phyloP scores from a whole-genome alignment of 352 stramenopile species.

The Pythium brachiatum region DNA sequence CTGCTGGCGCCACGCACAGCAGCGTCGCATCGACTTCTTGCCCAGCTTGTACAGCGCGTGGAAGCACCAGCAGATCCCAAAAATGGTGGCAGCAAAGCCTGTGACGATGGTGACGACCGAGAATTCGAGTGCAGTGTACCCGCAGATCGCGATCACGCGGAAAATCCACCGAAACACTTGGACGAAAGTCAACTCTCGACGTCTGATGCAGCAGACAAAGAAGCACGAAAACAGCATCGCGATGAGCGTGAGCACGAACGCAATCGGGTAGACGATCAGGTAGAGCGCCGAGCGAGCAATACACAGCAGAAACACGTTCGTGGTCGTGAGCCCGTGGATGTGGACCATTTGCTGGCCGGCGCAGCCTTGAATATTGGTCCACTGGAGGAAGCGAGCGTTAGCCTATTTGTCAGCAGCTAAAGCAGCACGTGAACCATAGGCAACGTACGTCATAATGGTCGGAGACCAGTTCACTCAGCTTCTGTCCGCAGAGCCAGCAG shows the following conservation, averaged over 20 bases:
- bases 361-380: slow-evolving; percentile 27
- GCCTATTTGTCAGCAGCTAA: not conserved
- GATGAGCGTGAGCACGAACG: slow-evolving; percentile 15
- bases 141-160: slow-evolving; percentile 14
- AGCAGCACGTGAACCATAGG: not conserved
- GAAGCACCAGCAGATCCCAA: slow-evolving; percentile 18
- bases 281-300: slow-evolving; percentile 1
- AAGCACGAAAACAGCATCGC: slow-evolving; percentile 14
- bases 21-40: slow-evolving; percentile 14
- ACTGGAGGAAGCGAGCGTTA: no score
- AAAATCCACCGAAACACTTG: slow-evolving; percentile 22
- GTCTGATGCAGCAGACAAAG: slow-evolving; percentile 10
- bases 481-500: slow-evolving; percentile 59
- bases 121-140: slow-evolving; percentile 21
- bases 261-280: slow-evolving; percentile 16
- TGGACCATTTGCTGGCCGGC: slow-evolving; percentile 30
- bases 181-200: slow-evolving; percentile 8
- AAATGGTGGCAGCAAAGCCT: slow-evolving; percentile 11
- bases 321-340: slow-evolving; percentile 15
- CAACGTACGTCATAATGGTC: slow-evolving; percentile 52
- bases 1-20: not conserved
- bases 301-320: slow-evolving; percentile 6
- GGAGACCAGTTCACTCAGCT: slow-evolving; percentile 40
- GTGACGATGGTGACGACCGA: slow-evolving; percentile 14
- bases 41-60: slow-evolving; percentile 21